A percentile compares a stretch with the other conserved stretches of the same genome.
phyloP scores from a whole-genome alignment of 352 stramenopile genomes.

The Pythium angustatum region DNA sequence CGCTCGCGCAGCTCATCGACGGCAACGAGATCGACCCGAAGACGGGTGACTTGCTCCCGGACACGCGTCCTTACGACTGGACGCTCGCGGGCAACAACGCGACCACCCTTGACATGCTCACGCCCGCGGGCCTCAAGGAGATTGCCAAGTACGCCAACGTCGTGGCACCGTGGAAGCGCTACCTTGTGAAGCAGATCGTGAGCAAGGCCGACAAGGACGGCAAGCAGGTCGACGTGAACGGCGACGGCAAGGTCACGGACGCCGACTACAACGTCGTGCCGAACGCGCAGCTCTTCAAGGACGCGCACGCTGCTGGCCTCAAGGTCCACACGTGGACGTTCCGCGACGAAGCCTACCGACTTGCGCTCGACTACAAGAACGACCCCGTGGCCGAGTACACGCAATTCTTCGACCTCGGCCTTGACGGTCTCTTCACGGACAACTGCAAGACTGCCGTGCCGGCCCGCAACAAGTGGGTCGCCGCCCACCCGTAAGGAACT shows the following conservation, averaged over 20 bases:
- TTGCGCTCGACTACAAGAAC: conserved; percentile 67
- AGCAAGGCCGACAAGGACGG: conserved; percentile 42
- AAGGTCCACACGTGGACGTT: conserved; percentile 71
- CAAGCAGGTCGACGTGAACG: conserved; percentile 58
- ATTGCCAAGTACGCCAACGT: conserved; percentile 65
- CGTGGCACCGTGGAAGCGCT: conserved; percentile 84
- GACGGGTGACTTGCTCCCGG: conserved; percentile 50
- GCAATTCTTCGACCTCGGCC: conserved; percentile 59
- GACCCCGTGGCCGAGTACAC: conserved; percentile 65
- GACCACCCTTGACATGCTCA: conserved; percentile 56
- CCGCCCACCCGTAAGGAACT: conserved; percentile 18
- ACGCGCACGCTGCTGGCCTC: conserved; percentile 55
- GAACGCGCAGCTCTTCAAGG: conserved; percentile 45
- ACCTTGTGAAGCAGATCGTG: conserved; percentile 58
- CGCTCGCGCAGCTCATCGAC: conserved; percentile 83
- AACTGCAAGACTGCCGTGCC: conserved; percentile 33
- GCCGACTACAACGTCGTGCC: conserved; percentile 57
- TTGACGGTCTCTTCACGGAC: conserved; percentile 67
- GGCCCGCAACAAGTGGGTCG: conserved; percentile 29
- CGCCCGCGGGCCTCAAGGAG: conserved; percentile 54
- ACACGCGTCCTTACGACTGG: conserved; percentile 73
- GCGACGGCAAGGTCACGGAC: conserved; percentile 59
- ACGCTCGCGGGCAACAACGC: conserved; percentile 49
- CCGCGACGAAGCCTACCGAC: conserved; percentile 67
- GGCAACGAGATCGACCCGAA: conserved; percentile 52